Conservation (phyloP, 371 early-diverging fungal genomes). For the Blyttiomyces sp. region DNA sequence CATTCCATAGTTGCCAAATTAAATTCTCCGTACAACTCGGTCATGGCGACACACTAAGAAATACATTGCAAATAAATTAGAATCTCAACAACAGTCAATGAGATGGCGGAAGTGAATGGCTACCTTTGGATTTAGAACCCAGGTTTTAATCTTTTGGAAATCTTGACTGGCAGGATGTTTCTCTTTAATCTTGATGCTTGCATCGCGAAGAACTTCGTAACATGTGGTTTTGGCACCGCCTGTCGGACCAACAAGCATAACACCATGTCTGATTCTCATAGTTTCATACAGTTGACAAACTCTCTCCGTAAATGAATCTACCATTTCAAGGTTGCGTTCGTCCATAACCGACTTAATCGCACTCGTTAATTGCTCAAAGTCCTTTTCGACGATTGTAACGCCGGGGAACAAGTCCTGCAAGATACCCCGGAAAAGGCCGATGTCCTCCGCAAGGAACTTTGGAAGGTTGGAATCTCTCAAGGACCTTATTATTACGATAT, state of each 20-base stretch:
- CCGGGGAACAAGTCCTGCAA: constrained; percentile 55
- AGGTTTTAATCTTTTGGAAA: constrained; percentile 48
- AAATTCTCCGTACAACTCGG: constrained; percentile 59
- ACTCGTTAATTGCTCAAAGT: constrained; percentile 37
- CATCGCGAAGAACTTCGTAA: constrained; percentile 50
- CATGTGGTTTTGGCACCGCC: constrained; percentile 60
- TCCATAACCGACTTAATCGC: constrained; percentile 42
- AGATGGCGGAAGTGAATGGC: background rate
- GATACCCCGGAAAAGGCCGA: constrained; percentile 53
- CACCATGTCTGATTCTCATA: constrained; percentile 55
- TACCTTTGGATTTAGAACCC: constrained; percentile 60
- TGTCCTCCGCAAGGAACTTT: constrained; percentile 57
- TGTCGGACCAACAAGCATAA: constrained; percentile 60
- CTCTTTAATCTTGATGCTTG: constrained; percentile 36
- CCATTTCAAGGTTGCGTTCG: constrained; percentile 39
- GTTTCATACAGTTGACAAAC: constrained; percentile 56
- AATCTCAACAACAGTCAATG: background rate
- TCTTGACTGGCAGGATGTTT: constrained; percentile 20
- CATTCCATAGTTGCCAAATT: constrained; percentile 63
- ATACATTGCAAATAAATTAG: background rate
- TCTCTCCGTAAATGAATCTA: constrained; percentile 41
- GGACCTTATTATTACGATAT: constrained; percentile 51
- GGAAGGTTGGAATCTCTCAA: constrained; percentile 56
- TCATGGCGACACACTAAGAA: constrained; percentile 53
- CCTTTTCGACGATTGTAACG: constrained; percentile 44